Conservation (phyloP, 1,139 yeast genomes). For the Geotrichum australiense region DNA sequence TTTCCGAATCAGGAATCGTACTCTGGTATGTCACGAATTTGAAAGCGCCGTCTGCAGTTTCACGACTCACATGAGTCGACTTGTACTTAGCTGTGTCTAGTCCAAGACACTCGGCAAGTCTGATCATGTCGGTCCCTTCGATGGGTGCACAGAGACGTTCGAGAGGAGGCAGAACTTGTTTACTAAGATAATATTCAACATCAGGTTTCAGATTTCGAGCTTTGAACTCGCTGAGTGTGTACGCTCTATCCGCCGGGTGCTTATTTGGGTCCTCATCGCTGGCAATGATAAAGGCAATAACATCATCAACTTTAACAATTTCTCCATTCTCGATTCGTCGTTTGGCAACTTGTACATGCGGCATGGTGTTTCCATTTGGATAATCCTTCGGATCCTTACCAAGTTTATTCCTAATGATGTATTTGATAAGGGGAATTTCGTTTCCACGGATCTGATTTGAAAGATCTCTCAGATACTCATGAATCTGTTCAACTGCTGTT, state of each 20-base stretch:
- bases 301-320: conserved; percentile 81
- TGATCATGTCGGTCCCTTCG: conserved; percentile 76
- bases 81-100: conserved; percentile 64
- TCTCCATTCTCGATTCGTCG: conserved; percentile 75
- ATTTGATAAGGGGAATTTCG: conserved; percentile 58
- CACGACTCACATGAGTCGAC: conserved; percentile 24
- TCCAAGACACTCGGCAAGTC: conserved; percentile 72
- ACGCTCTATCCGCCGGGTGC: conserved; percentile 66
- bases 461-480: conserved; percentile 61
- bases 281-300: conserved; percentile 74
- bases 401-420: conserved; percentile 36
- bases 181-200: conserved; percentile 69
- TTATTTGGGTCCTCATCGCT: conserved; percentile 23
- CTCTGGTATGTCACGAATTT: conserved; percentile 72
- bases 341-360: conserved; percentile 89
- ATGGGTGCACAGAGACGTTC: conserved; percentile 80
- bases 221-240: conserved; percentile 67
- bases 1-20: conserved; percentile 70
- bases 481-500: conserved; percentile 63
- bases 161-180: conserved; percentile 86
- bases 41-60: conserved; percentile 34
- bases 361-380: conserved; percentile 63
- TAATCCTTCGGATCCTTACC: conserved; percentile 39
- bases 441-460: conserved; percentile 52
- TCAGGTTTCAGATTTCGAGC: conserved; percentile 59